phyloP scores from a whole-genome alignment of 768 basidiomycete species.

The Lactarius hatsudake region DNA sequence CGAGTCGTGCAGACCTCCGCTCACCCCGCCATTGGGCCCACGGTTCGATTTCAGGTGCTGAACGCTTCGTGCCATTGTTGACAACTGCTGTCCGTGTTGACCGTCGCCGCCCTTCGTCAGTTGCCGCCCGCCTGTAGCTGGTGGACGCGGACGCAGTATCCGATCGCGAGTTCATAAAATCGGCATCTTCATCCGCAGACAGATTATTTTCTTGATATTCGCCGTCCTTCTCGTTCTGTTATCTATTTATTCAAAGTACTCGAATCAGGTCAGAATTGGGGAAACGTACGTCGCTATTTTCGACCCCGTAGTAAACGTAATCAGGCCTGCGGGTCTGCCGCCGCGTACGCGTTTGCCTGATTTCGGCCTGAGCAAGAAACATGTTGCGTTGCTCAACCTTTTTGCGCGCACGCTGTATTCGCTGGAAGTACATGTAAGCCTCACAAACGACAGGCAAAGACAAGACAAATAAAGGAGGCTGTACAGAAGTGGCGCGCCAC shows the following conservation, averaged over 20 bases:
- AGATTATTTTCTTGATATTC: slow-evolving; percentile 61
- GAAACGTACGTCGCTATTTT: slow-evolving; percentile 60
- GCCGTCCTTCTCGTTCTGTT: slow-evolving; percentile 51
- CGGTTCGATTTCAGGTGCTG: slow-evolving; percentile 46
- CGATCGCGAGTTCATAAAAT: slow-evolving; percentile 38
- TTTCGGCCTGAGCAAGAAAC: slow-evolving; percentile 69
- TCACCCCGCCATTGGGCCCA: slow-evolving; percentile 69
- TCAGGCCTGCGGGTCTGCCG: slow-evolving; percentile 70
- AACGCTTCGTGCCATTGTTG: slow-evolving; percentile 48
- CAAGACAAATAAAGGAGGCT: slow-evolving; percentile 10
- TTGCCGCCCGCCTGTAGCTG: slow-evolving; percentile 17
- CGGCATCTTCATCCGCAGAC: slow-evolving; percentile 25
- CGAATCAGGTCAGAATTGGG: slow-evolving; percentile 27
- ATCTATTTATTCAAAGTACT: slow-evolving; percentile 33
- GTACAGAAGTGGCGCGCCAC: slow-evolving; percentile 2
- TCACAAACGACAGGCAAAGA: neutral
- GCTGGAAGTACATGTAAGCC: slow-evolving; percentile 43
- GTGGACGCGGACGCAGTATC: slow-evolving; percentile 24
- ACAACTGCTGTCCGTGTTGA: slow-evolving; percentile 42
- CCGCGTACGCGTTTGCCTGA: slow-evolving; percentile 77
- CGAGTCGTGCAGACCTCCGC: slow-evolving; percentile 66
- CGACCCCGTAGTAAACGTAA: slow-evolving; percentile 72
- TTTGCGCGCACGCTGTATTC: slow-evolving; percentile 65
- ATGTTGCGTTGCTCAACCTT: slow-evolving; percentile 66
- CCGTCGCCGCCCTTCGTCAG: slow-evolving; percentile 36